phyloP scores from a whole-genome alignment of 2,329 filamentous ascomycete genomes.

The Polychaeton citri region DNA sequence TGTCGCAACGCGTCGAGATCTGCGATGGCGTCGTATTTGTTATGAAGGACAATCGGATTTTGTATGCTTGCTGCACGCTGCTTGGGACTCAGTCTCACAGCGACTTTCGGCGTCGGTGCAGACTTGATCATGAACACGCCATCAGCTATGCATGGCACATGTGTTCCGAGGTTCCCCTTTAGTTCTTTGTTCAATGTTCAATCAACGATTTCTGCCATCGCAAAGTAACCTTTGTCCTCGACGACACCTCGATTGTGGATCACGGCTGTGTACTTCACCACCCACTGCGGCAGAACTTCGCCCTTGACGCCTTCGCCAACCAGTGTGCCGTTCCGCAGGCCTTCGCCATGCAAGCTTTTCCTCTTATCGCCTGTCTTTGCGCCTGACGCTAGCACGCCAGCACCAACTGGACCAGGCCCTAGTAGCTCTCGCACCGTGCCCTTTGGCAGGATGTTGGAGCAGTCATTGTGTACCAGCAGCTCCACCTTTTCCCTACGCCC shows the following conservation, averaged over 20 bases:
- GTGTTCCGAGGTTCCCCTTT: too few relatives aligned
- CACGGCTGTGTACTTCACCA: constrained; percentile 93
- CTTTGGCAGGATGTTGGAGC: constrained; percentile 74
- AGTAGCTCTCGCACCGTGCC: constrained; percentile 78
- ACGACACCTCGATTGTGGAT: constrained; percentile 89
- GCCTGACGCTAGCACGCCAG: constrained; percentile 55
- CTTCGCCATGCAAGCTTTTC: constrained; percentile 25
- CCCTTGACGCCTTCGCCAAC: constrained; percentile 49
- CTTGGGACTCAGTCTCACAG: too few relatives aligned
- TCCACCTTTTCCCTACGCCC: constrained; percentile 78
- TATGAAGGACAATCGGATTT: too few relatives aligned
- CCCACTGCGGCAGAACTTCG: constrained; percentile 80
- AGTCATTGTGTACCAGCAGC: constrained; percentile 85
- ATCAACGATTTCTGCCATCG: constrained; percentile 53
- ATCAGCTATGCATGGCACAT: too few relatives aligned
- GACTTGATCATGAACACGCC: too few relatives aligned
- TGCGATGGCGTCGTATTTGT: too few relatives aligned
- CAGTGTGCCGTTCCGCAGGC: constrained; percentile 44
- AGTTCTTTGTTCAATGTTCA: too few relatives aligned
- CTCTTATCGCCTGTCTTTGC: constrained; percentile 27
- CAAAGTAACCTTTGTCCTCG: constrained; percentile 97
- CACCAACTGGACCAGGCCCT: constrained; percentile 56
- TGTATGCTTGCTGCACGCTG: too few relatives aligned
- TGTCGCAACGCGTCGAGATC: too few relatives aligned
- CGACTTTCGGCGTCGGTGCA: too few relatives aligned